Evolutionary conservation across 441 rosid genomes (phyloP).

Genomic region (Gossypium schwendimanii): DNA sequence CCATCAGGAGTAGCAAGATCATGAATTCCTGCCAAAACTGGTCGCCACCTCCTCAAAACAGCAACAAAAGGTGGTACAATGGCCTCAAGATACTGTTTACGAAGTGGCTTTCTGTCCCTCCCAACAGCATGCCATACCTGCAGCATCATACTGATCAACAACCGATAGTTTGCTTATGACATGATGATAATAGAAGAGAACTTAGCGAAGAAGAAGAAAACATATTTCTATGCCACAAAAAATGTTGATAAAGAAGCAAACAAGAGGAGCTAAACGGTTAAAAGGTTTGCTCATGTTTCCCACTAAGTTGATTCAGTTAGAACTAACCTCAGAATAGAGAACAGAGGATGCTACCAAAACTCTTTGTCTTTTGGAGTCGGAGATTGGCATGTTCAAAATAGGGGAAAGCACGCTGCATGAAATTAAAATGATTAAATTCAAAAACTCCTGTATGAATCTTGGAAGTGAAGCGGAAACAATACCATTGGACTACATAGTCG

Average conservation of each 20-base stretch:
- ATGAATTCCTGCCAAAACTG: constrained; percentile 92
- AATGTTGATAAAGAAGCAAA: background rate
- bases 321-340: constrained; percentile 96
- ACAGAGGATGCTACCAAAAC: constrained; percentile 96
- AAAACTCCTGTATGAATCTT: constrained; percentile 13
- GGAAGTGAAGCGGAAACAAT: background rate
- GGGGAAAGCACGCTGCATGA: constrained; percentile 92
- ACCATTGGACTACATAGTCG: background rate
- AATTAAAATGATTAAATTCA: constrained; percentile 22
- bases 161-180: constrained; percentile 3
- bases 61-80: constrained; percentile 96
- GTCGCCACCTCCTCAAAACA: constrained; percentile 95
- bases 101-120: constrained; percentile 74
- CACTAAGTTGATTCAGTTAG: constrained; percentile 18
- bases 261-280: background rate
- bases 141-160: constrained; percentile 18
- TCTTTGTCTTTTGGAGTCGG: constrained; percentile 96
- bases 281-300: background rate
- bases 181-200: constrained; percentile 19
- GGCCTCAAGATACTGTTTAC: constrained; percentile 90
- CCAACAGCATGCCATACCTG: constrained; percentile 98
- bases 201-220: constrained; percentile 13
- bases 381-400: constrained; percentile 88
- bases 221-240: constrained; percentile 4
- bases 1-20: constrained; percentile 99